Base-by-base conservation (phyloP, 257 asterid genomes). In the Perilla frutescens region DNA sequence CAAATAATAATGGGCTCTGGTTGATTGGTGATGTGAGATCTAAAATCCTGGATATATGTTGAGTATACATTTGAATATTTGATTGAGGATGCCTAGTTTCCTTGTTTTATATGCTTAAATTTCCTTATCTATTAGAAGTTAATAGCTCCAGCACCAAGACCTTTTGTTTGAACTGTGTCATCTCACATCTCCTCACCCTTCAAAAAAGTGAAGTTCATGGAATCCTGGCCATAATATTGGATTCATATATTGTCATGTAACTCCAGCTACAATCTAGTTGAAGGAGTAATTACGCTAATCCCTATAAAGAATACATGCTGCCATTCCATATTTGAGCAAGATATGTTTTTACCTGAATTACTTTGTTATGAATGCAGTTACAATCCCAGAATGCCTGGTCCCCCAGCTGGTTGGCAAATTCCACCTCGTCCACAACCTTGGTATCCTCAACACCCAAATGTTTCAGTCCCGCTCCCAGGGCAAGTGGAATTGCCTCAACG, bases 391-490 rank as follows among this genome's bases (percentile, higher is more conserved):
- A 39, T 87, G 13, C 83, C 89, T 29, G 78, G 84, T 62, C 91
- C 91, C 58, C 84, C 88, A 57, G 82, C 74, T 77, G 93, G 91
- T 70, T 93, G 98, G 98, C 78, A 82, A 32, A 79, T 60, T 73
- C 81, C 87, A 14, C 87, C 91, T 54, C 96, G 88, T 15, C 98
- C 93, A 39, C 97, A 85, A 68, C 84, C 81, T 39, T 91, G 96
- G 98, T 89, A 87, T 84, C 85, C 92, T 31, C 97, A 85, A 74
- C 84, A 81, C 82, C 86, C 94, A 40, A 84, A 81, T 81, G 80
- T 71, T 60, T 83, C 96, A n/a, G 86, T 79, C 71, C 87, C 90
- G 57, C 92, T 92, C 34, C 76, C 92, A 50, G 84, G 91, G 39
- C 87, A 87, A 32, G 54, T 78, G 70, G 96, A 93, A 68, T 44